These are phyloP conservation scores for Coemansia sp. DNA, from an alignment of 192 early-diverging fungal species.

Conservation along the genomic window DNA sequence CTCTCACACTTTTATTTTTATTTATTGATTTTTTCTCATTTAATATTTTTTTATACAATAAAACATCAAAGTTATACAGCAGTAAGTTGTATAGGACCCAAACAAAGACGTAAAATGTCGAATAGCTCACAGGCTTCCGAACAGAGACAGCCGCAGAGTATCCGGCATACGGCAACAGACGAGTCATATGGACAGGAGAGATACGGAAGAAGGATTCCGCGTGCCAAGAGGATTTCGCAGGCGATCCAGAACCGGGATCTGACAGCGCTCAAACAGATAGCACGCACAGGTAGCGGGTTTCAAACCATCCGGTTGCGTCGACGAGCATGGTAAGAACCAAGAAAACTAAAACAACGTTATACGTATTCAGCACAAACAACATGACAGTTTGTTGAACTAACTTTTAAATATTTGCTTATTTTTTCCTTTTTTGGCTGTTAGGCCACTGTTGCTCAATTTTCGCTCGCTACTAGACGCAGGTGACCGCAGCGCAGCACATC, in stretches of 20 bases:
- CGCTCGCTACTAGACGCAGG: constrained; percentile 29
- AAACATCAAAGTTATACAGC: not conserved
- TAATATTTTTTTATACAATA: not conserved
- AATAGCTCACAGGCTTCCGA: too few relatives aligned
- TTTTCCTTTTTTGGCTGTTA: not conserved
- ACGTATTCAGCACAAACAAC: too few relatives aligned
- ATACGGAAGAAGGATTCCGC: constrained; percentile 12
- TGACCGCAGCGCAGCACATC: constrained; percentile 16
- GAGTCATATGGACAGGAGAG: not conserved
- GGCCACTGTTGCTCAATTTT: constrained; percentile 50
- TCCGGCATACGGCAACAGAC: not conserved
- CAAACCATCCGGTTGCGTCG: constrained; percentile 38
- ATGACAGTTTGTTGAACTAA: too few relatives aligned
- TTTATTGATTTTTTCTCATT: not conserved
- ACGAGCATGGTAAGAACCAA: constrained; percentile 29
- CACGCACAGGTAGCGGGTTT: constrained; percentile 37
- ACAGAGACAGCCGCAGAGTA: not conserved
- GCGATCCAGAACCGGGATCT: constrained; percentile 36
- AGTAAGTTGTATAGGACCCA: too few relatives aligned
- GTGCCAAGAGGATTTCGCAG: constrained; percentile 38
- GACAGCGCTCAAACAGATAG: constrained; percentile 38
- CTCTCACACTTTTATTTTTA: too few relatives aligned
- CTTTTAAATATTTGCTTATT: not conserved
- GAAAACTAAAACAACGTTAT: not conserved
- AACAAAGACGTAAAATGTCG: too few relatives aligned